Conservation (phyloP, 805 yeast species). For the Candida argentea region DNA sequence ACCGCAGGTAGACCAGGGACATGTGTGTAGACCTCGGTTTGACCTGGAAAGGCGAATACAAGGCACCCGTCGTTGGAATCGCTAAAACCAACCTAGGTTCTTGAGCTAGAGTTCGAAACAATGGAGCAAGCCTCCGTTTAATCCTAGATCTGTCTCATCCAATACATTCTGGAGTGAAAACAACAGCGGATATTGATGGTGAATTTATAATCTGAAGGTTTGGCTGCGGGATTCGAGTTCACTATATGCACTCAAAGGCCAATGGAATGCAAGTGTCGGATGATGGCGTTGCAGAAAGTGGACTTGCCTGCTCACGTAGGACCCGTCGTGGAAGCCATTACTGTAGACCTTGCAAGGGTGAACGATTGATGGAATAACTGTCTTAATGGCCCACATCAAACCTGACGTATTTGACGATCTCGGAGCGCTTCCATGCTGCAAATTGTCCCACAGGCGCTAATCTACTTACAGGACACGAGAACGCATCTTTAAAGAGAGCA, state of each 20-base stretch:
- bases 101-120: conserved; percentile 87
- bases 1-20: conserved; percentile 87
- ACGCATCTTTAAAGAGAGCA: too few relatives aligned
- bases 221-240: conserved; percentile 95
- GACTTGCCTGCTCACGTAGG: conserved; percentile 98
- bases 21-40: conserved; percentile 89
- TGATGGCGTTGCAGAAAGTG: conserved; percentile 83
- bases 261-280: conserved; percentile 76
- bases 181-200: conserved; percentile 87
- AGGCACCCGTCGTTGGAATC: conserved; percentile 90
- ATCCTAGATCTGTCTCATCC: conserved; percentile 90
- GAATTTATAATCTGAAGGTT: conserved; percentile 83
- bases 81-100: conserved; percentile 95
- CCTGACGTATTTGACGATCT: too few relatives aligned
- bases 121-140: conserved; percentile 88
- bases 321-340: conserved; percentile 87
- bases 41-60: conserved; percentile 96
- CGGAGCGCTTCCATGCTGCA: too few relatives aligned
- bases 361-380: too few relatives aligned
- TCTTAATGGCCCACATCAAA: too few relatives aligned
- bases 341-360: conserved; percentile 96
- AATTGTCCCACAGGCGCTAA: too few relatives aligned
- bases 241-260: conserved; percentile 94
- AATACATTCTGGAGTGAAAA: conserved; percentile 88
- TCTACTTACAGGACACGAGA: too few relatives aligned